Conservation (phyloP, 1,284 basidiomycete genomes). For the Apiotrichum veenhuisii region DNA sequence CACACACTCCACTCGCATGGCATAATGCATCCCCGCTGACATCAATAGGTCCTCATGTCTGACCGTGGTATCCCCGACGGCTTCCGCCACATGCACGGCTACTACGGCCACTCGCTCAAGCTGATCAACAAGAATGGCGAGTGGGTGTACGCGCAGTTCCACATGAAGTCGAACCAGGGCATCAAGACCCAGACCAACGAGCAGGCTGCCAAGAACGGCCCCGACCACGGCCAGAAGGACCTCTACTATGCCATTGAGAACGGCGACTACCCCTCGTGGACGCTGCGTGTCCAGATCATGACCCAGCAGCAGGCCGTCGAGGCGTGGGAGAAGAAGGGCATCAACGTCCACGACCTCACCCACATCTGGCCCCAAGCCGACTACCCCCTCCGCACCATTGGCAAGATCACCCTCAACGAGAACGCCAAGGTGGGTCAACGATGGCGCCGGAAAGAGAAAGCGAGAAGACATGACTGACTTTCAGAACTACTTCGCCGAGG, state of each 20-base stretch:
- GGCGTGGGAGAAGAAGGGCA: conserved; percentile 57
- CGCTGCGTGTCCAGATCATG: conserved; percentile 67
- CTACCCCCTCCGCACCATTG: conserved; percentile 79
- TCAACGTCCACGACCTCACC: conserved; percentile 70
- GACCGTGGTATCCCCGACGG: conserved; percentile 79
- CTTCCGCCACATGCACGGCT: conserved; percentile 79
- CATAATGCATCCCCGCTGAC: neutral
- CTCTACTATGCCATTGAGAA: conserved; percentile 73
- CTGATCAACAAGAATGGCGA: conserved; percentile 75
- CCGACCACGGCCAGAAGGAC: conserved; percentile 72
- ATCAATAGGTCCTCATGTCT: conserved; percentile 36
- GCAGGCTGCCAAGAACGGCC: conserved; percentile 55
- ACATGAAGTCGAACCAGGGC: conserved; percentile 69
- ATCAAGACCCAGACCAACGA: conserved; percentile 58
- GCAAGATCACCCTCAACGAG: conserved; percentile 80
- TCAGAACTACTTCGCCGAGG: conserved; percentile 57
- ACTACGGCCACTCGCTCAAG: conserved; percentile 91
- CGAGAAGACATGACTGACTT: neutral
- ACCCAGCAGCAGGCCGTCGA: conserved; percentile 82
- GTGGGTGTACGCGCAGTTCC: conserved; percentile 79
- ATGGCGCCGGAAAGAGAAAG: neutral
- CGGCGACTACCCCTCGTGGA: conserved; percentile 56
- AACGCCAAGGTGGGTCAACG: conserved; percentile 62
- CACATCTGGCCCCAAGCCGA: conserved; percentile 82
- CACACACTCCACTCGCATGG: no score